phyloP scores from a whole-genome alignment of 2,329 filamentous ascomycete species.

The Hypoxylon sp. region DNA sequence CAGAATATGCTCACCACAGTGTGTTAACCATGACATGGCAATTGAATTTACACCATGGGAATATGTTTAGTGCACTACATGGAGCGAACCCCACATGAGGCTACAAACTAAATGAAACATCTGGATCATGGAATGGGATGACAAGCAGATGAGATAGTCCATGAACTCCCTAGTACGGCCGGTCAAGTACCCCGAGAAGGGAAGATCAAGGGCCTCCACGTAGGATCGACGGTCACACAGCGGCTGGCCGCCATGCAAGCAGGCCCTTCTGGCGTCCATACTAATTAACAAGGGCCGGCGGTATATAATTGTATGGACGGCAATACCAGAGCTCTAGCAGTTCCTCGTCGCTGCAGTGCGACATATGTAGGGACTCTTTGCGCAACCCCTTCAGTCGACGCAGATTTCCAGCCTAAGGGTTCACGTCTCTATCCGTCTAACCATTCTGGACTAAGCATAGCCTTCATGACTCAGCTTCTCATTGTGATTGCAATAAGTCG shows the following conservation, averaged over 20 bases:
- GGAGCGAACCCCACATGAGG: constrained; percentile 36
- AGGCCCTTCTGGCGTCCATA: constrained; percentile 17
- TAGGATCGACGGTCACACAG: constrained; percentile 42
- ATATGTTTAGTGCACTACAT: constrained; percentile 11
- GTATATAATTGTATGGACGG: constrained; percentile 22
- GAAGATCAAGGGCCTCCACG: constrained; percentile 27
- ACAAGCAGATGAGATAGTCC: constrained; percentile 36
- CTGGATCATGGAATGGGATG: constrained; percentile 31
- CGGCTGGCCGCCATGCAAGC: constrained; percentile 24
- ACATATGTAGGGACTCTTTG: constrained; percentile 8
- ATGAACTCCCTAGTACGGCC: constrained; percentile 41
- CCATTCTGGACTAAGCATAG: constrained; percentile 10
- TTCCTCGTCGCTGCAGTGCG: constrained; percentile 28
- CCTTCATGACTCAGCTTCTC: constrained; percentile 13
- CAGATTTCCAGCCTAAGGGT: constrained; percentile 35
- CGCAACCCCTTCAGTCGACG: constrained; percentile 16
- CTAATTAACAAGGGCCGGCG: constrained; percentile 10
- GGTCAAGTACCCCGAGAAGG: constrained; percentile 40
- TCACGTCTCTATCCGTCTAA: constrained; percentile 36
- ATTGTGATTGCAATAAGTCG: constrained; percentile 10
- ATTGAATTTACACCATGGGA: background rate
- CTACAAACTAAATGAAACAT: constrained; percentile 39
- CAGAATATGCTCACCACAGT: background rate
- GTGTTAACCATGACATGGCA: background rate
- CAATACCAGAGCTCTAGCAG: constrained; percentile 19